Evolutionary conservation across 148 eudicot genomes (phyloP), one percentile per base, ranked within the genome.

Genomic region (Selenicereus undatus): DNA sequence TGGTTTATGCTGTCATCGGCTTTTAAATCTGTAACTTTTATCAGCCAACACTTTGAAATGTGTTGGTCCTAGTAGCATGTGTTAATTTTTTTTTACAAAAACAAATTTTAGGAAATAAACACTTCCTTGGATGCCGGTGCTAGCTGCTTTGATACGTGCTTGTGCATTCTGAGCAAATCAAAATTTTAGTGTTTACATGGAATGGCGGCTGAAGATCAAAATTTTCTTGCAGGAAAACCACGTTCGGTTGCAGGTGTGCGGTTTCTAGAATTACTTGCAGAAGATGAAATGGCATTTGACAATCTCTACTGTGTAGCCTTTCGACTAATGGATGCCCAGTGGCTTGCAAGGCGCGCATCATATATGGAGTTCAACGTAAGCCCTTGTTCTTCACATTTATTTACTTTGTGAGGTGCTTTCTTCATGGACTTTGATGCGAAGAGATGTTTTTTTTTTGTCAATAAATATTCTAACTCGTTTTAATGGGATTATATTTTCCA

Each of bases 311-410:
- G 91, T 84, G 83, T 93, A 52, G 93, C 97, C 74, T 93, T 91
- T 43, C 85, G 83, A 81, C 84, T 93, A 90, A 89, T 93, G 94
- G 97, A 93, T n/a, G 94, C 91, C 58, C 94, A 91, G 79, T 93
- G 97, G 97, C 94, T 93, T 79, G 97, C 92, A 36, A 91, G 84
- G 79, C 93, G 93, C 70, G 97, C 97, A 30, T 90, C 97, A 7
- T 93, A 93, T 80, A 93, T 93, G 97, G 90, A 93, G 77, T 93
- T 93, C 58, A 93, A 93, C 52, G 94, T 93, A 60, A 79, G 87
- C 62, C 39, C 27, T 58, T 48, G 56, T 52, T 39, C 18, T 77
- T 73, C 26, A 73, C 1, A 5, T 17, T 58, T 20, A 7, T 16
- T 80, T 20, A 3, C 17, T 71, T 43, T 80, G 16, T 80, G 16